Evolutionary conservation across 78 protist species (phyloP), one percentile per base, ranked within the genome.

Genomic region (Protostelium mycophagum): DNA sequence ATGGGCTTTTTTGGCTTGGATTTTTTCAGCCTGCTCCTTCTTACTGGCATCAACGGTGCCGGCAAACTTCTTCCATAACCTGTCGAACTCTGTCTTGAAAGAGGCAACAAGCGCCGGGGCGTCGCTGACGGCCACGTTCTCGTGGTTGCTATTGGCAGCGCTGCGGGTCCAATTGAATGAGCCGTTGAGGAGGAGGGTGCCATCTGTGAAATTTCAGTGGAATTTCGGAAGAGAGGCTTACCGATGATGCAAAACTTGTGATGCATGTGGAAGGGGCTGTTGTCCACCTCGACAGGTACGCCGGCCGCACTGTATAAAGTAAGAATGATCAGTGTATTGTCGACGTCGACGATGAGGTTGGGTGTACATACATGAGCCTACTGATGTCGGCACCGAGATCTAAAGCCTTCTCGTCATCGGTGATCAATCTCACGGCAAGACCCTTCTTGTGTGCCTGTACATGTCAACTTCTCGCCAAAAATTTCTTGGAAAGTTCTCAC

Each of bases 171-270:
- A 91, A 83, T 91, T 91, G 88, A 87, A 85, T n/a, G 90, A 87
- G 34, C 94, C 94, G 38, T 85, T 91, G 84, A 91, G 37, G 1
- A 88, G 37, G 10, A 63, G 25, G 31, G 38, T 0, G 37, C 35
- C 23, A 83, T 91, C 94, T 51, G 73, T 25, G 5, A 5, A 51
- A 16, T 51, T 51, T 51, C 31, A 51, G 73, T 51, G 5, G 73
- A 5, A 51, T 25, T 51, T 51, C 31, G 73, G 73, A 51, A 25
- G 73, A 16, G 16, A 51, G 16, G 31, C 5, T 51, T 16, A 51
- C 73, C 73, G 25, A 91, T 73, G 38, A 91, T 34, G 29, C 87
- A 87, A 28, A 91, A 91, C 89, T 91, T 91, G 88, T 91, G 91
- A 37, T 91, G 94, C 94, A 91, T 91, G 63, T 87, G 94, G 38